A percentile compares a stretch with the other conserved stretches of the same genome.
These are phyloP conservation scores for Suillus subaureus DNA, from an alignment of 768 basidiomycete genomes.

Conservation along the genomic window DNA sequence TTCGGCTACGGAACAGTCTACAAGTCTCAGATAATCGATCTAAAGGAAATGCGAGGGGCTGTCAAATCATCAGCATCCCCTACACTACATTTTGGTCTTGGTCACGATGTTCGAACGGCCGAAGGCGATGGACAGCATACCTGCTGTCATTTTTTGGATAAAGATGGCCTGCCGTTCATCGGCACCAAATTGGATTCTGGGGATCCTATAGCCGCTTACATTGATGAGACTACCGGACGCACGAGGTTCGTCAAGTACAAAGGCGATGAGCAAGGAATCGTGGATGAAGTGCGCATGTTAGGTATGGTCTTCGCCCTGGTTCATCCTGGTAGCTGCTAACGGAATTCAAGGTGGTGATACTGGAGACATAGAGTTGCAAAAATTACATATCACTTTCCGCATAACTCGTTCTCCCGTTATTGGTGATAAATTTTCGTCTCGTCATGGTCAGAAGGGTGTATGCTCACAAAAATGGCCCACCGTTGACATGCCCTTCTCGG, in stretches of 20 bases:
- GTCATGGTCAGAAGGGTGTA: constrained; percentile 99
- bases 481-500: constrained; percentile 98
- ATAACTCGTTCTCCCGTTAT: constrained; percentile 96
- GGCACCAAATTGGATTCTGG: constrained; percentile 73
- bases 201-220: constrained; percentile 83
- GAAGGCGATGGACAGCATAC: constrained; percentile 50
- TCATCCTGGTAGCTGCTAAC: constrained; percentile 4
- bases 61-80: constrained; percentile 56
- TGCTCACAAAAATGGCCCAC: constrained; percentile 99
- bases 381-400: constrained; percentile 90
- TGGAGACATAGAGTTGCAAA: constrained; percentile 87
- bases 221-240: constrained; percentile 80
- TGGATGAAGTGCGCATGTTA: constrained; percentile 89
- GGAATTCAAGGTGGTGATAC: constrained; percentile 71
- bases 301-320: constrained; percentile 47
- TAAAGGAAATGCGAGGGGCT: constrained; percentile 77
- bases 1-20: constrained; percentile 97
- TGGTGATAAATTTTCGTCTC: constrained; percentile 98
- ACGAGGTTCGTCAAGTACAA: constrained; percentile 95
- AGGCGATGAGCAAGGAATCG: constrained; percentile 87
- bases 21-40: constrained; percentile 90
- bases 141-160: constrained; percentile 59
- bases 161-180: constrained; percentile 83
- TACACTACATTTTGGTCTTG: constrained; percentile 89
- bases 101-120: constrained; percentile 63